Evolutionary conservation across 352 stramenopile species (phyloP), one percentile per base, ranked within the genome.

Genomic region (Phytopythium vexans): DNA sequence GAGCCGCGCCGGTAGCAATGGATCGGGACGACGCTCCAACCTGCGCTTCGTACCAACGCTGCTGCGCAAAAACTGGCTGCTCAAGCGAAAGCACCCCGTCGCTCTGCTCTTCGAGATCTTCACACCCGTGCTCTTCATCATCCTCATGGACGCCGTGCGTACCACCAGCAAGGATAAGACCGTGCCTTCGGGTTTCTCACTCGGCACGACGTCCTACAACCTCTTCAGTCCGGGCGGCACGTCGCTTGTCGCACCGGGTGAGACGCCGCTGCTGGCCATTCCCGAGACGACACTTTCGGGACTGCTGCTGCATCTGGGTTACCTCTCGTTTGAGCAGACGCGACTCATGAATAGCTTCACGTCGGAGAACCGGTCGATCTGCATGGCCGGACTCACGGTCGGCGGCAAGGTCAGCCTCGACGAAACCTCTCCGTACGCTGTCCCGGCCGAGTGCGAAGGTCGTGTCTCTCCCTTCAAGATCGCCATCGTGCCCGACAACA

Each of bases 51-150:
- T 86, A 33, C 70, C 72, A 11, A 71, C 64, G 54, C 56, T 92
- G 40, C 70, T 92, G 50, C 70, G 79, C 47, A 92, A 92, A 69
- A 92, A 92, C 64, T 86, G 68, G 64, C 61, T 82, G 68, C 82
- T 92, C 62, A 92, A 92, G 73, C 71, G 68, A 47, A 81, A 84
- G 37, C 66, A 85, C 21, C 70, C 66, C 14, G 16, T 86, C 3
- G 69, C 63, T 8, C 53, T 80, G 10, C 27, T 82, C 33, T 71
- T 86, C 33, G 82, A 92, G 58, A 57, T 89, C 43, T 42, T 89
- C 39, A 68, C 77, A 3, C 82, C 82, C 14, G 62, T 86, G 15
- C 33, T 80, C 54, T 86, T 85, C 56, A 72, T 92, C 37, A 15
- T 78, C 21, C 32, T 88, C 41, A 74, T 92, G 48, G 54, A 79